Evolutionary conservation across 2,329 filamentous ascomycete species (phyloP).

Genomic region (Aspergillus eucalypticola): DNA sequence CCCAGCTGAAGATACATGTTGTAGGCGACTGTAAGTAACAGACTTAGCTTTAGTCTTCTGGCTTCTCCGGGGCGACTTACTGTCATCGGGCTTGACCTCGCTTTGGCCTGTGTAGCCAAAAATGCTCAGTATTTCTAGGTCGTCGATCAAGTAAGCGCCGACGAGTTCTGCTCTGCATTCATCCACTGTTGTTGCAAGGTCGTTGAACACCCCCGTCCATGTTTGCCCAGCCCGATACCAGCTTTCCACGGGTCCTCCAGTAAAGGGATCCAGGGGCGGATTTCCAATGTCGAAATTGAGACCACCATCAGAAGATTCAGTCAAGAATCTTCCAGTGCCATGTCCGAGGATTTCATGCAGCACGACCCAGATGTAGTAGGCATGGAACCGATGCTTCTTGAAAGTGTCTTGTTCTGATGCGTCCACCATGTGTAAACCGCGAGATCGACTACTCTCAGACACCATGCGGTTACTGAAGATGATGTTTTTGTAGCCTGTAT

Average conservation of each 20-base stretch:
- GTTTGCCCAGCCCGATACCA: constrained; percentile 64
- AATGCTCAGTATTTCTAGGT: constrained; percentile 45
- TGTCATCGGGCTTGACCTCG: constrained; percentile 13
- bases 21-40: constrained; percentile 35
- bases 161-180: constrained; percentile 54
- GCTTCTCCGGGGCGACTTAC: constrained; percentile 2
- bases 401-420: constrained; percentile 11
- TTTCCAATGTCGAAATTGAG: constrained; percentile 56
- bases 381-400: constrained; percentile 15
- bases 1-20: constrained; percentile 47
- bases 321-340: constrained; percentile 63
- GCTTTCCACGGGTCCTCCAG: constrained; percentile 50
- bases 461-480: constrained; percentile 57
- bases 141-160: constrained; percentile 47
- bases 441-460: constrained; percentile 15
- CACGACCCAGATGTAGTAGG: constrained; percentile 34
- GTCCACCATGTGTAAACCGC: constrained; percentile 18
- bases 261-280: constrained; percentile 59
- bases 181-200: constrained; percentile 62
- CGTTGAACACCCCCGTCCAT: constrained; percentile 62
- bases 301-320: constrained; percentile 50
- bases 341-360: constrained; percentile 63
- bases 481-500: constrained; percentile 87
- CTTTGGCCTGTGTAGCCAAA: constrained; percentile 32
- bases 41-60: constrained; percentile 29